Conservation (phyloP, 139 green algal species). For the Tetradesmus lagerheimii region DNA sequence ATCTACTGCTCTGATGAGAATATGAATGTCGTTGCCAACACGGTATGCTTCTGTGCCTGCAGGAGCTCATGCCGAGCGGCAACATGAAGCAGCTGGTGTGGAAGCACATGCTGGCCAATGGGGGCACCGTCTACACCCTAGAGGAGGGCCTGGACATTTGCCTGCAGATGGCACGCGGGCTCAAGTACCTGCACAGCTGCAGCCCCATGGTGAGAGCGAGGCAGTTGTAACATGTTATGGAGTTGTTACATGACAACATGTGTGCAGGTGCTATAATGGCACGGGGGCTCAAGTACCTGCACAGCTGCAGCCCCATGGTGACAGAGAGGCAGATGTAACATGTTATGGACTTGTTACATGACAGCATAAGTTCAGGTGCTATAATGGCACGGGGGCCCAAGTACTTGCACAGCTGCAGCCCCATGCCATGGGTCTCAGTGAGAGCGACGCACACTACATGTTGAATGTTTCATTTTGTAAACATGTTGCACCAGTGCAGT, state of each 20-base stretch:
- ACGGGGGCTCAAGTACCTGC: conserved; percentile 35
- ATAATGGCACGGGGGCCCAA: conserved; percentile 26
- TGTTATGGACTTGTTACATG: neutral
- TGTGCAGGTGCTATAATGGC: no score
- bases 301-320: conserved; percentile 26
- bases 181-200: conserved; percentile 36
- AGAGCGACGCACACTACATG: no score
- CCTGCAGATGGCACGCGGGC: conserved; percentile 41
- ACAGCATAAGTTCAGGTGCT: no score
- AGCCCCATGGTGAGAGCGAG: neutral
- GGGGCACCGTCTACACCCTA: neutral
- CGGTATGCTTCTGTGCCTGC: neutral
- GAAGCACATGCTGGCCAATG: conserved; percentile 10
- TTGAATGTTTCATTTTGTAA: no score
- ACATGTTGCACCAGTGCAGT: no score
- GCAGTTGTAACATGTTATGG: neutral
- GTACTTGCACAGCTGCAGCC: conserved; percentile 26
- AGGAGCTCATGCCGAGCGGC: conserved; percentile 35
- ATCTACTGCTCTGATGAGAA: no score
- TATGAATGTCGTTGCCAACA: no score
- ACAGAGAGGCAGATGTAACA: neutral
- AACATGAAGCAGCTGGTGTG: conserved; percentile 36
- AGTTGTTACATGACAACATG: neutral
- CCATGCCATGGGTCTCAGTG: no score
- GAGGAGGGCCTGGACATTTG: conserved; percentile 35